phyloP scores from a whole-genome alignment of 306 rosid species.

The Myrica gale region DNA sequence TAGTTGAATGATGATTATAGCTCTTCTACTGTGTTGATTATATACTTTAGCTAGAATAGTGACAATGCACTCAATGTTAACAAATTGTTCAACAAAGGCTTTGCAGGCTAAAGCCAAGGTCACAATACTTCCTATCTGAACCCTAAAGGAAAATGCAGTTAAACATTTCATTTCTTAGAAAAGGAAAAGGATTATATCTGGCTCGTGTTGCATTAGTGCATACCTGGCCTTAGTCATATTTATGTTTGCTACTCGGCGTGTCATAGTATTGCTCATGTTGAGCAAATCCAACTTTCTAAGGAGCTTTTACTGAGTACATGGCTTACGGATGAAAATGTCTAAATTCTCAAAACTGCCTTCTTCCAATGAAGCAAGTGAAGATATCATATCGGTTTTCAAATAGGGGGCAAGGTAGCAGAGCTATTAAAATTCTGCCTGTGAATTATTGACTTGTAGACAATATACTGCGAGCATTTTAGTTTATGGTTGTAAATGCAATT shows the following conservation, averaged over 20 bases:
- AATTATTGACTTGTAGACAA: no score
- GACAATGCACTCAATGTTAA: background rate
- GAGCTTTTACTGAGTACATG: no score
- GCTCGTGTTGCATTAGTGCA: background rate
- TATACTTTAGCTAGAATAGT: background rate
- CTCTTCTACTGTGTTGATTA: background rate
- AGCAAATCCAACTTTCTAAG: no score
- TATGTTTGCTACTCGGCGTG: no score
- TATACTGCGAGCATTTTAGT: background rate
- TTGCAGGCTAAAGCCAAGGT: background rate
- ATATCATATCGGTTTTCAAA: no score
- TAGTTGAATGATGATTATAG: background rate
- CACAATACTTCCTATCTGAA: background rate
- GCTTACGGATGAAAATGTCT: no score
- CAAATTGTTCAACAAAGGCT: background rate
- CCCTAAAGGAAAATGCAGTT: background rate
- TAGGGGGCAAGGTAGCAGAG: no score
- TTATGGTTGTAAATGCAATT: slow-evolving; percentile 20
- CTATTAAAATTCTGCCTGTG: no score
- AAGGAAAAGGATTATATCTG: no score
- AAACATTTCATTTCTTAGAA: background rate
- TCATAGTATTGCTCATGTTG: background rate
- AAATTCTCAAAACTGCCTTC: no score
- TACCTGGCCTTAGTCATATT: background rate
- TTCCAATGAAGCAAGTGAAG: no score